Percentiles rank a stretch among this genome's conserved stretches.
phyloP scores from a whole-genome alignment of 768 basidiomycete species.

The Lactarius sanguifluus region DNA sequence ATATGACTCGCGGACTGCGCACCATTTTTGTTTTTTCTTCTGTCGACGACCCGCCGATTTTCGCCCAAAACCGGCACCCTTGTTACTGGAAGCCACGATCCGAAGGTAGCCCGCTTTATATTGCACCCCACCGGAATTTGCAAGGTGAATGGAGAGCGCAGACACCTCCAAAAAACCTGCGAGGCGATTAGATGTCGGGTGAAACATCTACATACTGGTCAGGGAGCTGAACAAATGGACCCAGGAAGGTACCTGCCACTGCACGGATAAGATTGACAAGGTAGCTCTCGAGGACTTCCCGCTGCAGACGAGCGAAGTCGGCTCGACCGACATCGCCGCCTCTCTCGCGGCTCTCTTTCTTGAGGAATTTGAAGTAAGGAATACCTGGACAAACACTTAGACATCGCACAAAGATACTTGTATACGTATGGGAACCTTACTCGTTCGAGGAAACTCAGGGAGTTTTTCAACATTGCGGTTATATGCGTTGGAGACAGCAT shows the following conservation, averaged over 20 bases:
- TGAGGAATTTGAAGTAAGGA: slow-evolving; percentile 88
- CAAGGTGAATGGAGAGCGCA: slow-evolving; percentile 77
- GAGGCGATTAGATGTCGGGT: slow-evolving; percentile 86
- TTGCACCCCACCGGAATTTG: slow-evolving; percentile 79
- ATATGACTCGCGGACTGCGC: slow-evolving; percentile 89
- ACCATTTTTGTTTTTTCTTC: slow-evolving; percentile 79
- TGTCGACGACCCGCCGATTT: slow-evolving; percentile 60
- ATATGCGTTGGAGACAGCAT: slow-evolving; percentile 79
- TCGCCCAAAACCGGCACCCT: slow-evolving; percentile 59
- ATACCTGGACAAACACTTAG: slow-evolving; percentile 49
- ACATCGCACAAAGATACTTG: neutral
- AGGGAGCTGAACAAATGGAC: slow-evolving; percentile 9
- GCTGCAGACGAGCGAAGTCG: slow-evolving; percentile 79
- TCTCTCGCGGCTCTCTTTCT: slow-evolving; percentile 55
- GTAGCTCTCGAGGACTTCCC: slow-evolving; percentile 84
- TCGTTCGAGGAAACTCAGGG: slow-evolving; percentile 90
- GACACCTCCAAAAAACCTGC: slow-evolving; percentile 91
- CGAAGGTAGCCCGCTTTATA: slow-evolving; percentile 87
- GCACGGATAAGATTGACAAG: slow-evolving; percentile 84
- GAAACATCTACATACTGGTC: slow-evolving; percentile 73
- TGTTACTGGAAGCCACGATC: slow-evolving; percentile 53
- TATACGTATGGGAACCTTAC: slow-evolving; percentile 37
- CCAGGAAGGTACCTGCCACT: slow-evolving; percentile 56
- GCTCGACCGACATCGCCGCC: slow-evolving; percentile 55
- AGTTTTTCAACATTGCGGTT: slow-evolving; percentile 70